Percentiles rank a stretch among this genome's conserved stretches.
These are phyloP conservation scores for Salix brachista DNA, from an alignment of 345 rosid genomes.

Conservation along the genomic window DNA sequence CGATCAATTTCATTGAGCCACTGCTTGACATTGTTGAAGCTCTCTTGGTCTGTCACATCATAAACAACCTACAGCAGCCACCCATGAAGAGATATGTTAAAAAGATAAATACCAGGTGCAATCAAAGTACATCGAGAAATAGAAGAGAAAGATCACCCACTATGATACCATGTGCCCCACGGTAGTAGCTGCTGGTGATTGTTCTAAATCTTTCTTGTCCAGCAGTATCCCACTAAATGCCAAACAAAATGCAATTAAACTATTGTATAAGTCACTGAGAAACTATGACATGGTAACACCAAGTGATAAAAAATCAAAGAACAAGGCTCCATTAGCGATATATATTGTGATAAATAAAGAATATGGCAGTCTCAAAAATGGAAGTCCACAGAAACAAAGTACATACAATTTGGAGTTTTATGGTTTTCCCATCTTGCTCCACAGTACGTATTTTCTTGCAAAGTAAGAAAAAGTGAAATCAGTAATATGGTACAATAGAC, in stretches of 20 bases:
- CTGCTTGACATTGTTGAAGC: conserved; percentile 65
- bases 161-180: conserved; percentile 22
- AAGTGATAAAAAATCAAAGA: neutral
- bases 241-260: neutral
- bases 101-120: neutral
- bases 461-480: neutral
- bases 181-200: conserved; percentile 18
- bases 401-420: conserved; percentile 17
- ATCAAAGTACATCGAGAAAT: neutral
- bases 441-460: conserved; percentile 18
- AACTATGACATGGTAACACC: neutral
- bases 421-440: conserved; percentile 19
- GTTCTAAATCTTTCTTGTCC: conserved; percentile 20
- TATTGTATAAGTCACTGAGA: neutral
- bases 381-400: neutral
- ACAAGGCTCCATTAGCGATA: neutral
- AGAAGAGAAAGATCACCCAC: conserved; percentile 6
- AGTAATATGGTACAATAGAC: neutral
- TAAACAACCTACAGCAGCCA: conserved; percentile 49
- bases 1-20: conserved; percentile 71
- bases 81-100: neutral
- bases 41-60: conserved; percentile 66
- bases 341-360: neutral
- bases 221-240: conserved; percentile 20
- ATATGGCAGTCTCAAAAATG: neutral